Percentiles rank a stretch among this genome's conserved stretches.
phyloP scores from a whole-genome alignment of 306 rosid genomes.

The Mucuna pruriens region DNA sequence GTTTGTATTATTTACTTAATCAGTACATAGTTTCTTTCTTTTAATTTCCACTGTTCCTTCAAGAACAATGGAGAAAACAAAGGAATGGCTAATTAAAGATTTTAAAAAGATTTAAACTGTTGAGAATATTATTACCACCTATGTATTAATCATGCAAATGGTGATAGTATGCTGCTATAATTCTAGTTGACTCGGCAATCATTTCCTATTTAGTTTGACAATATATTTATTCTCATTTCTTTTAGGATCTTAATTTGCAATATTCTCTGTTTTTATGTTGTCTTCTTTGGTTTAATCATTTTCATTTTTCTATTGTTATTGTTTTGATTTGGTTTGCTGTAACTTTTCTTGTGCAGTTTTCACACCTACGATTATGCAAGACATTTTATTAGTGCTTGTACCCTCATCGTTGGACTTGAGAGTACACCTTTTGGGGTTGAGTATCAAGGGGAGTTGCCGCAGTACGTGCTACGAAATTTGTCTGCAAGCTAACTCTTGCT shows the following conservation, averaged over 20 bases:
- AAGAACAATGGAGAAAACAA: too few relatives aligned
- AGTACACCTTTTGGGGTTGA: slow-evolving; percentile 94
- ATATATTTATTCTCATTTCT: neutral
- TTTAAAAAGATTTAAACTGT: neutral
- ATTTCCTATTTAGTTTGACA: slow-evolving; percentile 15
- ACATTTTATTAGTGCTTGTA: slow-evolving; percentile 91
- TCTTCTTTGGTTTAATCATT: neutral
- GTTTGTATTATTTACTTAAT: too few relatives aligned
- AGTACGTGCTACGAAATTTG: slow-evolving; percentile 50
- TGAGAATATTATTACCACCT: neutral
- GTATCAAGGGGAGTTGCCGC: slow-evolving; percentile 94
- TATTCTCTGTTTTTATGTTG: neutral
- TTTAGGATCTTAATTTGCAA: neutral
- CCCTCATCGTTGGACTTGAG: slow-evolving; percentile 89
- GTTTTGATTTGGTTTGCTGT: slow-evolving; percentile 27
- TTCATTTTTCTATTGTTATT: slow-evolving; percentile 18
- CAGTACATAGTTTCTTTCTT: too few relatives aligned
- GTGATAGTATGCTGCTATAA: neutral
- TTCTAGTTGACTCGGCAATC: neutral
- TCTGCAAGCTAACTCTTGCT: slow-evolving; percentile 7
- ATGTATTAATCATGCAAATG: neutral
- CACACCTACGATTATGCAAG: slow-evolving; percentile 93
- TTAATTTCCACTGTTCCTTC: too few relatives aligned
- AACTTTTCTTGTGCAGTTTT: slow-evolving; percentile 65
- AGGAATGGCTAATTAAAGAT: too few relatives aligned